These are phyloP conservation scores for Sporothrix sp. DNA, from an alignment of 2,329 filamentous ascomycete species.

Conservation along the genomic window DNA sequence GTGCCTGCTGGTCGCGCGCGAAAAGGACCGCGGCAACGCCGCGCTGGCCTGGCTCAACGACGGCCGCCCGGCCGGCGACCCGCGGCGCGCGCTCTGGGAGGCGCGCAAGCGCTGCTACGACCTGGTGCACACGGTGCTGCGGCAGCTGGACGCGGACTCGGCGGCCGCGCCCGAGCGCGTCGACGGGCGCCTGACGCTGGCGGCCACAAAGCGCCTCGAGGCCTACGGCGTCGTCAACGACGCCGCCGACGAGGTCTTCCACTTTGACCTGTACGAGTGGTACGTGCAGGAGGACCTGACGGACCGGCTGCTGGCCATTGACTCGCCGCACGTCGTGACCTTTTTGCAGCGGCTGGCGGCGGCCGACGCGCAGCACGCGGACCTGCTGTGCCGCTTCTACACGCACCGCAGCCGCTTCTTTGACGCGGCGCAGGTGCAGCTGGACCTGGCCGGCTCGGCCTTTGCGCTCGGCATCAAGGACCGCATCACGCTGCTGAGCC, in stretches of 20 bases:
- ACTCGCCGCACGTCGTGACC: conserved; percentile 75
- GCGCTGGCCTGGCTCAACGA: conserved; percentile 84
- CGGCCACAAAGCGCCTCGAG: conserved; percentile 71
- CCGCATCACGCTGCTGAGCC: conserved; percentile 79
- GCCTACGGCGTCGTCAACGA: conserved; percentile 84
- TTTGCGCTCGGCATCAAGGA: conserved; percentile 73
- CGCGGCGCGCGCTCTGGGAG: conserved; percentile 56
- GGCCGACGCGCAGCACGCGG: conserved; percentile 66
- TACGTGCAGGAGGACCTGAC: conserved; percentile 79
- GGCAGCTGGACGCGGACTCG: conserved; percentile 63
- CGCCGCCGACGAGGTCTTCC: conserved; percentile 86
- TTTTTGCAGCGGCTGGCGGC: conserved; percentile 72
- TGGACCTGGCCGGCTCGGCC: conserved; percentile 70
- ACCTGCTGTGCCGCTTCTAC: conserved; percentile 88
- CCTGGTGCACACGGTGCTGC: conserved; percentile 74
- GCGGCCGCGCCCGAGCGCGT: conserved; percentile 59
- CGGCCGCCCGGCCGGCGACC: conserved; percentile 61
- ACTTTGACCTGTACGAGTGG: conserved; percentile 96
- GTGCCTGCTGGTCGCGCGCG: conserved; percentile 70
- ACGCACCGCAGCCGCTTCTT: conserved; percentile 76
- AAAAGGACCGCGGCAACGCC: conserved; percentile 77
- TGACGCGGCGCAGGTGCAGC: conserved; percentile 79
- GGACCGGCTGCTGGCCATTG: conserved; percentile 73
- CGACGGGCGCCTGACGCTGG: conserved; percentile 67
- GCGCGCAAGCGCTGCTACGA: conserved; percentile 72